Evolutionary conservation across 441 rosid genomes (phyloP), one percentile per base, ranked within the genome.

Genomic region (Euphorbia celastroides): DNA sequence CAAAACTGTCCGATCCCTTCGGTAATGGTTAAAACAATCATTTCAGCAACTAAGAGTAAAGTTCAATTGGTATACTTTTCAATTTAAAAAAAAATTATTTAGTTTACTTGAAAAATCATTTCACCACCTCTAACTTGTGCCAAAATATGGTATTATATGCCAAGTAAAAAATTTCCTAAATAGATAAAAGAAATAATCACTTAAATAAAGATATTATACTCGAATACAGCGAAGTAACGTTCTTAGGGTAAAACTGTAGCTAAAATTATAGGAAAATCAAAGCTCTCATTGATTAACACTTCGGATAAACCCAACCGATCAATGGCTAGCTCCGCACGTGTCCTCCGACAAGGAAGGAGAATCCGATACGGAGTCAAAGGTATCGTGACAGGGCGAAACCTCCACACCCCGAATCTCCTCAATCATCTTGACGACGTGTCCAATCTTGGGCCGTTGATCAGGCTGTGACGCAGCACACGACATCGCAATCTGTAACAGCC

Each of bases 281-380:
- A 60, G 25, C 25, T n/a, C 44, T 34, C 30, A 23, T 27, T 38
- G 30, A 60, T 36, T 36, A 19, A 60, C 64, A 36, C 7, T 3
- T 26, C 2, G 17, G 3, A 38, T 25, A 69, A 69, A 36, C 51
- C 3, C 10, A 41, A 12, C 19, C 16, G 5, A 9, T 84, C 79
- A 90, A 75, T 80, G 93, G 73, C 89, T 83, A 30, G 78, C 83
- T 9, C 89, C 94, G 32, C 84, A 74, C 1, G 90, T 86, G 73
- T 84, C 97, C 60, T 86, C 96, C 0, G 98, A 93, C 82, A 80
- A 54, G 22, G 84, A 82, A 1, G 98, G 97, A 0, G 98, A 90
- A 48, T 88, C 96, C 2, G 89, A 80, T n/a, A 81, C 86, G 0
- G 91, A 87, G 65, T 81, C 92, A 1, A 70, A 58, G 7, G 74